Percentiles rank a stretch among this genome's conserved stretches.
Evolutionary conservation across 2,329 filamentous ascomycete genomes (phyloP).

Genomic region (Sclerotinia sclerotiorum): DNA sequence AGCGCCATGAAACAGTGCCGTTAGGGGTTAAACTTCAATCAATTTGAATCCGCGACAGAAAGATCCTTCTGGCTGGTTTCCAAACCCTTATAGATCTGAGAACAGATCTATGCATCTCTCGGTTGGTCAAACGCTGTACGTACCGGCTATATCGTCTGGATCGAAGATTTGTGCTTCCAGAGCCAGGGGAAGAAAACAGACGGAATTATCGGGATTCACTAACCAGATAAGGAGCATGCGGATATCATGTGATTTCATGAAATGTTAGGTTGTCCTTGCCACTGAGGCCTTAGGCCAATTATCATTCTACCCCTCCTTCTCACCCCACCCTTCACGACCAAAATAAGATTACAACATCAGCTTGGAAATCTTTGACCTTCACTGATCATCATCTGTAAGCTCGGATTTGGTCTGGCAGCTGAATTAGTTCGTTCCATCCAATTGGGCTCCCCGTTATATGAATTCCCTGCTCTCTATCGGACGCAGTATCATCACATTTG

Average conservation of each 20-base stretch:
- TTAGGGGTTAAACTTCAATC: background rate
- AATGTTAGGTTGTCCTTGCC: background rate
- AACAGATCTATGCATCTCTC: conserved; percentile 6
- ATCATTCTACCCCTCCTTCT: conserved; percentile 8
- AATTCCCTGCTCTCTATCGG: conserved; percentile 26
- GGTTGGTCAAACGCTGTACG: conserved; percentile 11
- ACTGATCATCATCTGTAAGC: conserved; percentile 10
- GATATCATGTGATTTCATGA: conserved; percentile 7
- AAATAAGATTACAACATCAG: background rate
- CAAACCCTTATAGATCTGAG: conserved; percentile 20
- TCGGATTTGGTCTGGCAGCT: background rate
- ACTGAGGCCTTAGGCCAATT: background rate
- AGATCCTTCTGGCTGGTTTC: conserved; percentile 10
- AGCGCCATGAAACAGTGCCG: conserved; percentile 1
- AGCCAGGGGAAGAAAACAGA: background rate
- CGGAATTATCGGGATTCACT: background rate
- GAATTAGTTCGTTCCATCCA: background rate
- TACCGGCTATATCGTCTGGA: background rate
- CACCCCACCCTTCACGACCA: conserved; percentile 1
- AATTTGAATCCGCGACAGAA: conserved; percentile 3
- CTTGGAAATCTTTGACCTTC: conserved; percentile 17
- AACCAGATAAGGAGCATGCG: background rate
- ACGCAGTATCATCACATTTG: conserved; percentile 27
- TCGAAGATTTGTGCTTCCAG: background rate
- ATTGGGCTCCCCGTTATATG: conserved; percentile 13